Conservation (phyloP, 2,329 filamentous ascomycete species). For the Boeremia exigua region DNA sequence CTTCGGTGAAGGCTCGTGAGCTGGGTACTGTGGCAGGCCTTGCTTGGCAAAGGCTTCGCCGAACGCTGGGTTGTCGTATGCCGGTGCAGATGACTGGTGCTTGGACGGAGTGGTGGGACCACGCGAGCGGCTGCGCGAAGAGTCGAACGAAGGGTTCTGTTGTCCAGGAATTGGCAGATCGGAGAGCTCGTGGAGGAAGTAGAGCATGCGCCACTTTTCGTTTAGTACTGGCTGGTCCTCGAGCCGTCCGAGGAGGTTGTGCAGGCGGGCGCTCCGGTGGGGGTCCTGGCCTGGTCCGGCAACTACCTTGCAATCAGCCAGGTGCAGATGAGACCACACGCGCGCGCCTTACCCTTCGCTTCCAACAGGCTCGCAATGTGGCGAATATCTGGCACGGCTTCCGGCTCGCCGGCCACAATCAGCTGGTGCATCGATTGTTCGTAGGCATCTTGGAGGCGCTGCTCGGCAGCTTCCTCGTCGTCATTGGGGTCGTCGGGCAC, state of each 20-base stretch:
- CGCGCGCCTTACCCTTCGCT: slow-evolving; percentile 62
- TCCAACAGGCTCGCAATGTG: slow-evolving; percentile 94
- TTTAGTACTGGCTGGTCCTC: slow-evolving; percentile 89
- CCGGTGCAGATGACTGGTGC: slow-evolving; percentile 33
- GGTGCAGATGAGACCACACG: background rate
- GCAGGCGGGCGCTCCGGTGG: slow-evolving; percentile 77
- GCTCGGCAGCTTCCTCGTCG: slow-evolving; percentile 70
- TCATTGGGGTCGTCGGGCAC: slow-evolving; percentile 71
- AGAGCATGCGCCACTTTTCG: slow-evolving; percentile 96
- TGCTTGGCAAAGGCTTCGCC: slow-evolving; percentile 57
- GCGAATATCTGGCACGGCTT: slow-evolving; percentile 75
- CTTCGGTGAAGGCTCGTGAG: slow-evolving; percentile 41
- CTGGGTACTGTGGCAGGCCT: slow-evolving; percentile 51
- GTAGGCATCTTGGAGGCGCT: slow-evolving; percentile 69
- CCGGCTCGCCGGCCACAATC: slow-evolving; percentile 54
- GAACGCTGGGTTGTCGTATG: slow-evolving; percentile 34
- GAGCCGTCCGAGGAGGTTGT: slow-evolving; percentile 87
- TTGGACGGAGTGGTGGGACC: slow-evolving; percentile 40
- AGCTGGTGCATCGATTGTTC: slow-evolving; percentile 58
- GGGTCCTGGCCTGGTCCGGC: slow-evolving; percentile 76
- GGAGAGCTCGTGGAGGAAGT: slow-evolving; percentile 83
- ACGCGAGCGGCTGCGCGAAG: slow-evolving; percentile 23
- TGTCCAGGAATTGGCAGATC: slow-evolving; percentile 55
- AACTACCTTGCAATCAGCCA: slow-evolving; percentile 53
- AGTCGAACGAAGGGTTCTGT: slow-evolving; percentile 14